Evolutionary conservation across 352 stramenopile genomes (phyloP).

Genomic region (Pythium aphanidermatum): DNA sequence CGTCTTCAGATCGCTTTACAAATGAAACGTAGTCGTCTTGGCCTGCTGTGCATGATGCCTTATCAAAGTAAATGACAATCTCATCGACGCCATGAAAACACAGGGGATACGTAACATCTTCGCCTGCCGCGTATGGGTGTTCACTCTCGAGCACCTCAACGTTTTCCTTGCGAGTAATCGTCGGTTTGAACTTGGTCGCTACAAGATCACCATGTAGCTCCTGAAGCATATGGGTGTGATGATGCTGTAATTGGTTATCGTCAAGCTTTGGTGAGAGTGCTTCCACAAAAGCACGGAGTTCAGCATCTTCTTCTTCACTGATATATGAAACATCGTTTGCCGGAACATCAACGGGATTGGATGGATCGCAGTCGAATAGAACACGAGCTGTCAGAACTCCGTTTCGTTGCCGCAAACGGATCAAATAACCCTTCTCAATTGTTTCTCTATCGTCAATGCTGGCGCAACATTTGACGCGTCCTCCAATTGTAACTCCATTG

Average conservation of each 20-base stretch:
- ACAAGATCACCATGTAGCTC: conserved; percentile 12
- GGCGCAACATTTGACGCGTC: conserved; percentile 61
- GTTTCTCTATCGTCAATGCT: conserved; percentile 72
- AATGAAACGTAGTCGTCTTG: conserved; percentile 84
- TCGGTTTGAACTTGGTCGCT: conserved; percentile 29
- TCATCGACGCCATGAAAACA: conserved; percentile 57
- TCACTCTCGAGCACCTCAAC: conserved; percentile 74
- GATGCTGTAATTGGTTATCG: conserved; percentile 4
- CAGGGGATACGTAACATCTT: conserved; percentile 57
- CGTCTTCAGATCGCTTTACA: conserved; percentile 30
- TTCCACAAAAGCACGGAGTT: conserved; percentile 38
- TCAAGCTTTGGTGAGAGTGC: conserved; percentile 25
- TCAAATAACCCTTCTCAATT: conserved; percentile 59
- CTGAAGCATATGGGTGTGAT: neutral
- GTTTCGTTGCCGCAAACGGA: conserved; percentile 41
- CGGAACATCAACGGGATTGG: conserved; percentile 45
- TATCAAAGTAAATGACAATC: conserved; percentile 82
- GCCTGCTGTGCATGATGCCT: conserved; percentile 52
- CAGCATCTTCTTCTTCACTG: conserved; percentile 31
- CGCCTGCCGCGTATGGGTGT: conserved; percentile 56
- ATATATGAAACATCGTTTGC: conserved; percentile 41
- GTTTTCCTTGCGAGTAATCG: conserved; percentile 54
- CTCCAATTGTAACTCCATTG: conserved; percentile 37
- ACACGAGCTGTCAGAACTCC: conserved; percentile 38
- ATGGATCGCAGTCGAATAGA: conserved; percentile 61